Evolutionary conservation across 2,329 filamentous ascomycete genomes (phyloP).

Genomic region (Tolypocladium tundrense): DNA sequence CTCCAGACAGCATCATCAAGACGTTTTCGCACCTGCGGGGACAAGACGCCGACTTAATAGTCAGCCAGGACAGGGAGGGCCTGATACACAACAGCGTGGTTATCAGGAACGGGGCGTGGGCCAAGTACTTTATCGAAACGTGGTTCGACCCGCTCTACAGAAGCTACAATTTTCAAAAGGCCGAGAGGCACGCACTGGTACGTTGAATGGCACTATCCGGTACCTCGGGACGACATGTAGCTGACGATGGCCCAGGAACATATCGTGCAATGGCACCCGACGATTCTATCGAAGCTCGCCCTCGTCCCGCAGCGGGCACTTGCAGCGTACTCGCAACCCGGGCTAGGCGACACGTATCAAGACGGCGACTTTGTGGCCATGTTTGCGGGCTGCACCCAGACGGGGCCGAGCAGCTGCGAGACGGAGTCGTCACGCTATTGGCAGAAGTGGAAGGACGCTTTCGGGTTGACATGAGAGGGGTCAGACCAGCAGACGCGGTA

Average conservation of each 20-base stretch:
- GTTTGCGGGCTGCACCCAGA: constrained; percentile 61
- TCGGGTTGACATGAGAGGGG: constrained; percentile 12
- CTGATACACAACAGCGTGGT: constrained; percentile 70
- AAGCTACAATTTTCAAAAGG: constrained; percentile 93
- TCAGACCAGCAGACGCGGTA: not conserved
- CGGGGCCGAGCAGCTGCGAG: constrained; percentile 53
- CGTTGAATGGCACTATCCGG: constrained; percentile 16
- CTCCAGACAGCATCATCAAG: constrained; percentile 93
- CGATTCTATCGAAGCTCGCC: constrained; percentile 79
- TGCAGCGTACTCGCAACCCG: constrained; percentile 61
- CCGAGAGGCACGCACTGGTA: constrained; percentile 83
- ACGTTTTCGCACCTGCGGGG: constrained; percentile 77
- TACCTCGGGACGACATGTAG: not conserved
- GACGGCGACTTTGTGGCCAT: constrained; percentile 78
- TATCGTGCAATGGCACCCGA: constrained; percentile 93
- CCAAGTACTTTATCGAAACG: constrained; percentile 81
- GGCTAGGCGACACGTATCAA: constrained; percentile 56
- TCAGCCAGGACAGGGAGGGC: constrained; percentile 78
- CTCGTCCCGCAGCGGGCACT: constrained; percentile 78
- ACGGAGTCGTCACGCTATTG: constrained; percentile 52
- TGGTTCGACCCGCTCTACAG: constrained; percentile 96
- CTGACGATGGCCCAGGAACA: constrained; percentile 53
- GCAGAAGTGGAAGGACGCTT: constrained; percentile 34
- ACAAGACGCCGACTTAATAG: constrained; percentile 66
- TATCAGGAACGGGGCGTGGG: constrained; percentile 77